Evolutionary conservation across 495 filamentous ascomycete genomes (phyloP).

Genomic region (Aspergillus affinis): DNA sequence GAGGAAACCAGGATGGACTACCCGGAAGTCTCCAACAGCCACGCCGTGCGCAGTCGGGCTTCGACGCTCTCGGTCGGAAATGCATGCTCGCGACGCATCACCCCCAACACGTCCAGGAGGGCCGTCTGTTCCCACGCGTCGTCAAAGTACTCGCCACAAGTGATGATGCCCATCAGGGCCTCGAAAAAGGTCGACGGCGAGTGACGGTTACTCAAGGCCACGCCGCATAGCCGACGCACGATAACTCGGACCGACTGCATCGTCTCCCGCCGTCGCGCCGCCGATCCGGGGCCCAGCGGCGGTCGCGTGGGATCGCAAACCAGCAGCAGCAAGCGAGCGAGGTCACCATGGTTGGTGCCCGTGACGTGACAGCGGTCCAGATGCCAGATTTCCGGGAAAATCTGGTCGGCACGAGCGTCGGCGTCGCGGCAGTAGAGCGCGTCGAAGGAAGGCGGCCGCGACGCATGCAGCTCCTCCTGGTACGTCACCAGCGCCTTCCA

Average conservation of each 20-base stretch:
- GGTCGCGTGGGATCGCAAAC: slow-evolving; percentile 42
- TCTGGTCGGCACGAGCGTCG: slow-evolving; percentile 19
- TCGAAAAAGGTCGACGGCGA: slow-evolving; percentile 28
- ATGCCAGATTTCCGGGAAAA: slow-evolving; percentile 43
- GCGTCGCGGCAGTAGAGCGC: slow-evolving; percentile 26
- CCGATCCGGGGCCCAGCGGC: slow-evolving; percentile 28
- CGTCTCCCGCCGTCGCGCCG: slow-evolving; percentile 19
- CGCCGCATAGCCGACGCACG: slow-evolving; percentile 28
- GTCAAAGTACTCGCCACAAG: slow-evolving; percentile 33
- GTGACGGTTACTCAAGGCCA: slow-evolving; percentile 30
- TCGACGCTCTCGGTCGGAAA: slow-evolving; percentile 12
- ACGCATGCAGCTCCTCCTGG: neutral
- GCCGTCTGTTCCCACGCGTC: slow-evolving; percentile 27
- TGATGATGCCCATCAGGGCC: slow-evolving; percentile 29
- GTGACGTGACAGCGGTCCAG: slow-evolving; percentile 37
- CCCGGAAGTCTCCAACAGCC: neutral
- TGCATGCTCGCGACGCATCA: slow-evolving; percentile 10
- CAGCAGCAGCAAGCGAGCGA: slow-evolving; percentile 39
- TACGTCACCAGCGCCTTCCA: slow-evolving; percentile 5
- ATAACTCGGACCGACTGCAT: slow-evolving; percentile 24
- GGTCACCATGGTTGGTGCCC: slow-evolving; percentile 36
- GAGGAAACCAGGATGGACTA: too few relatives aligned
- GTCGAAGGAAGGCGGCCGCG: slow-evolving; percentile 21
- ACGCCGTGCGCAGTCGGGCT: slow-evolving; percentile 14
- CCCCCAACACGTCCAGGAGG: slow-evolving; percentile 16